Conservation (phyloP, 2,329 filamentous ascomycete species). For the Neonectria hederae region DNA sequence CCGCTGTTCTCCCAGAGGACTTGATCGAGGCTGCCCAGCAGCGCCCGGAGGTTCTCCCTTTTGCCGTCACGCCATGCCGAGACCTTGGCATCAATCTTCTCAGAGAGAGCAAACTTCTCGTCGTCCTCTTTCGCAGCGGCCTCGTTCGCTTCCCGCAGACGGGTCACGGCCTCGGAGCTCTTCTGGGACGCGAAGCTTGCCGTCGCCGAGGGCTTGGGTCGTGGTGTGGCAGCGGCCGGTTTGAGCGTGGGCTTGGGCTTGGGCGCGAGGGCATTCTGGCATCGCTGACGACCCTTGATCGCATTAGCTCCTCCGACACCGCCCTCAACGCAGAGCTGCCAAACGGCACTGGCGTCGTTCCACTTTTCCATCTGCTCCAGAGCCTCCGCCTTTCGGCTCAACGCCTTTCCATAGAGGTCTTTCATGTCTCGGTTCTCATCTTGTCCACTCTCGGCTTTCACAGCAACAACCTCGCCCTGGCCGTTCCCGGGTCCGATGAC, state of each 20-base stretch:
- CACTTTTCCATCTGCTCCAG: constrained; percentile 96
- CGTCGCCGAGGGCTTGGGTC: constrained; percentile 54
- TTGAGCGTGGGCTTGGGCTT: constrained; percentile 64
- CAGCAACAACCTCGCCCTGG: constrained; percentile 79
- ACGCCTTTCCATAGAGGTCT: constrained; percentile 91
- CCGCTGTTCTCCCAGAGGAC: constrained; percentile 92
- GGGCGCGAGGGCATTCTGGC: constrained; percentile 84
- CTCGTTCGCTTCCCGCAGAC: constrained; percentile 83
- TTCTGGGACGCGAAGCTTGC: constrained; percentile 55
- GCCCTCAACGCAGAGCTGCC: constrained; percentile 83
- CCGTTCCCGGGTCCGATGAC: constrained; percentile 84
- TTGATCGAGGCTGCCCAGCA: constrained; percentile 85
- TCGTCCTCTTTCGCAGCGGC: constrained; percentile 88
- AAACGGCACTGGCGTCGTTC: constrained; percentile 81
- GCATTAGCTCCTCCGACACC: constrained; percentile 88
- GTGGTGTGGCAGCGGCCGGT: constrained; percentile 56
- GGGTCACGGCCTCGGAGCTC: constrained; percentile 80
- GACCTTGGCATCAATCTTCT: constrained; percentile 84
- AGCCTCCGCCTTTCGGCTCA: constrained; percentile 94
- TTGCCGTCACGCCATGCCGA: constrained; percentile 89
- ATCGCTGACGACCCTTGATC: constrained; percentile 85
- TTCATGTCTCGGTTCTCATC: constrained; percentile 83
- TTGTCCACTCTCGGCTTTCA: constrained; percentile 65
- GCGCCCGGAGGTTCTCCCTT: constrained; percentile 87
- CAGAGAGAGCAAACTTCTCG: constrained; percentile 89